Base-by-base conservation (phyloP, 305 asterid genomes). In the Nicotiana rustica region DNA sequence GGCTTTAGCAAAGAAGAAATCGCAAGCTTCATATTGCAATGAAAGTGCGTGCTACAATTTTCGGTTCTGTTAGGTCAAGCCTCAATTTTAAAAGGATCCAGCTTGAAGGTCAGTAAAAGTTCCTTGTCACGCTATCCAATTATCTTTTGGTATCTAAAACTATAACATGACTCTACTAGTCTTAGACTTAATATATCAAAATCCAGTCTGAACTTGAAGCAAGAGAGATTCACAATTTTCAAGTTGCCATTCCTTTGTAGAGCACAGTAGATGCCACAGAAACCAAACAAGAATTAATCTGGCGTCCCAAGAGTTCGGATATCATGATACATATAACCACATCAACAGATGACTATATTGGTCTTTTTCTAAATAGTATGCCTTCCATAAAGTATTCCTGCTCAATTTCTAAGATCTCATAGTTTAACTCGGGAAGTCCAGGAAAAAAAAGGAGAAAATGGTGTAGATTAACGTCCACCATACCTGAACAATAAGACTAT, bases 401-500 rank as follows among this genome's bases (percentile, higher is more conserved):
- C 65, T 52, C 47, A n/a, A 3, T 75, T 52, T 75, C 10, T 49
- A 25, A 75, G 64, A 75, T 25, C 62, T 75, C 62, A 75, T 52
- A 25, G 47, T 75, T 52, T 52, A 49, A 71, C 21, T 44, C 19
- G 4, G 13, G 38, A 47, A 71, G 41, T 52, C 25, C 17, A 25
- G 25, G 14, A 75, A 73, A 36, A 35, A 29, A 21, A 25, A 83
- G 5, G 2, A 18, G 61, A 14, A 33, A 14, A 8, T 21, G 2
- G 1, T 0, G 19, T 44, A 38, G 67, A 36, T 81, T 25, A 25
- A 21, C 7, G 14, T 64, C 61, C 29, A 19, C 10, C 18, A 19
- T 57, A 96, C 97, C 99, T 94, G 97, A 88, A 93, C 94, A 85
- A 93, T 82, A 62, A 96, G 97, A 88, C 91, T 90, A 90, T 91